Conservation (phyloP, 2,329 filamentous ascomycete species). For the Phoma sp. region DNA sequence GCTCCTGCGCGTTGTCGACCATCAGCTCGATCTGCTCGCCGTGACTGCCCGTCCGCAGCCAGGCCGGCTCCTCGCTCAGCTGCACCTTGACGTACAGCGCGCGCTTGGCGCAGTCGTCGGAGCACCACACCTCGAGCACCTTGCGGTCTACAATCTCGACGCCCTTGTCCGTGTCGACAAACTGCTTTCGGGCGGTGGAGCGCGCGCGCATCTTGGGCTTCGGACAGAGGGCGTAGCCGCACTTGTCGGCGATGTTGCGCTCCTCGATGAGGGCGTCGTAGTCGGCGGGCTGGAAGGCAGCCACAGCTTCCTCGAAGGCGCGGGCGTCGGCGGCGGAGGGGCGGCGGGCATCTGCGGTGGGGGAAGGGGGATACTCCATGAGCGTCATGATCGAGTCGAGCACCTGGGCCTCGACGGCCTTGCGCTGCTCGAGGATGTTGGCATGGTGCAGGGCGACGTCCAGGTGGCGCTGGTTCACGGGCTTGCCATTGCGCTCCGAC, state of each 20-base stretch:
- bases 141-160: constrained; percentile 72
- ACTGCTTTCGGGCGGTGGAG: constrained; percentile 62
- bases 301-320: constrained; percentile 71
- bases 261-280: constrained; percentile 90
- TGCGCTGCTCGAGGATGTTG: constrained; percentile 80
- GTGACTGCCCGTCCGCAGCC: constrained; percentile 71
- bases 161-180: constrained; percentile 66
- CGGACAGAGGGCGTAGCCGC: constrained; percentile 84
- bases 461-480: constrained; percentile 52
- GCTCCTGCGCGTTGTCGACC: constrained; percentile 44
- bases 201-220: constrained; percentile 67
- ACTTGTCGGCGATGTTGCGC: constrained; percentile 81
- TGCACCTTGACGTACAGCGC: constrained; percentile 90
- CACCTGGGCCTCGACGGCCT: constrained; percentile 77
- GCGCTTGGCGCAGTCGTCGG: constrained; percentile 75
- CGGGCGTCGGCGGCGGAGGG: constrained; percentile 66
- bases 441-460: constrained; percentile 84
- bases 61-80: constrained; percentile 82
- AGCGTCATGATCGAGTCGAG: constrained; percentile 75
- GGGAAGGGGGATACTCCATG: constrained; percentile 67
- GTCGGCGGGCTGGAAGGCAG: constrained; percentile 82
- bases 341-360: constrained; percentile 57
- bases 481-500: constrained; percentile 32
- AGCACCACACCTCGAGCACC: constrained; percentile 88
- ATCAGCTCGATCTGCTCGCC: constrained; percentile 50